Percentiles rank a stretch among this genome's conserved stretches.
phyloP scores from a whole-genome alignment of 2,329 filamentous ascomycete species.

The Aspergillus phoenicis region DNA sequence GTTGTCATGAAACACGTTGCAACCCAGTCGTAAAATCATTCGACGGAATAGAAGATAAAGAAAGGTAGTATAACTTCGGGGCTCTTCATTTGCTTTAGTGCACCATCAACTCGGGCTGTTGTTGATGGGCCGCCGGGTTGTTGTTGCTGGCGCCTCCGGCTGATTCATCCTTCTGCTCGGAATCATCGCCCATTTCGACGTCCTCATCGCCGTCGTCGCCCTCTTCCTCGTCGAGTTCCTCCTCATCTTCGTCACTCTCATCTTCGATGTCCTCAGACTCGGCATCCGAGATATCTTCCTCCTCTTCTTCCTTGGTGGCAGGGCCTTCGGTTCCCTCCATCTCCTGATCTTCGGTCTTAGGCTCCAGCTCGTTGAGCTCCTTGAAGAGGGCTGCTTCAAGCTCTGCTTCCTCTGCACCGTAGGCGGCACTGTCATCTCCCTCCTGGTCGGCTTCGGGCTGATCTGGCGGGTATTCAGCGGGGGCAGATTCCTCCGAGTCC shows the following conservation, averaged over 20 bases:
- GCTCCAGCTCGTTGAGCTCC: constrained; percentile 53
- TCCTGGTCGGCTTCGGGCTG: constrained; percentile 91
- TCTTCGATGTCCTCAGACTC: constrained; percentile 78
- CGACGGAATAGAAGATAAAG: constrained; percentile 16
- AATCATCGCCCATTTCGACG: constrained; percentile 61
- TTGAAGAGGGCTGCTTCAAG: constrained; percentile 65
- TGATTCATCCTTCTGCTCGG: constrained; percentile 43
- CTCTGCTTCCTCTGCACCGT: constrained; percentile 86
- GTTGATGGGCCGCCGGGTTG: constrained; percentile 37
- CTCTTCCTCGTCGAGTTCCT: constrained; percentile 67
- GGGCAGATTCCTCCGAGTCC: constrained; percentile 97
- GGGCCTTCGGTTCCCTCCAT: constrained; percentile 71
- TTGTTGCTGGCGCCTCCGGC: constrained; percentile 18
- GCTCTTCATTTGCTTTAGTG: constrained; percentile 36
- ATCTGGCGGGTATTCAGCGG: constrained; percentile 93
- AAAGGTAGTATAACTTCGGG: constrained; percentile 2
- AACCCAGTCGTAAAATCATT: constrained; percentile 36
- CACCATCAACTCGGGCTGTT: constrained; percentile 51
- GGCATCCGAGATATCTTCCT: constrained; percentile 73
- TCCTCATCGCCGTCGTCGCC: constrained; percentile 60
- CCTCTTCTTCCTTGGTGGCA: constrained; percentile 51
- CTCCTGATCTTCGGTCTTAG: constrained; percentile 64
- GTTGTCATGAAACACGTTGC: constrained; percentile 25
- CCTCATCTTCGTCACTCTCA: constrained; percentile 72
- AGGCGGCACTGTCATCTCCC: constrained; percentile 80